These are phyloP conservation scores for Copromyces sp. DNA, from an alignment of 495 filamentous ascomycete genomes.

Conservation along the genomic window DNA sequence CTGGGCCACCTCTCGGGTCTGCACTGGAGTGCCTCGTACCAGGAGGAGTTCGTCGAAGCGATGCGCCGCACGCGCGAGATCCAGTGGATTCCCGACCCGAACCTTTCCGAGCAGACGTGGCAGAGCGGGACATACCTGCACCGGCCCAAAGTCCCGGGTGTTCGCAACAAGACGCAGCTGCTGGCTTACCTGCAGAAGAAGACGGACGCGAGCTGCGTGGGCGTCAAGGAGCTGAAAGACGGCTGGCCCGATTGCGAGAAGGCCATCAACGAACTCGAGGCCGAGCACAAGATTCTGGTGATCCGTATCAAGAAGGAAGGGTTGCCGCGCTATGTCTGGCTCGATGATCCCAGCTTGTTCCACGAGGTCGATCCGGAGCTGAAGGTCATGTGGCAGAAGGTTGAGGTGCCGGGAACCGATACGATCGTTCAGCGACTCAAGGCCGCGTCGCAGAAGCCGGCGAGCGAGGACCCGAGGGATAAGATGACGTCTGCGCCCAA, in stretches of 20 bases:
- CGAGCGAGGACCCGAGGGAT: conserved; percentile 59
- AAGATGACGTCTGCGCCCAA: conserved; percentile 49
- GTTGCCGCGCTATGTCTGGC: conserved; percentile 75
- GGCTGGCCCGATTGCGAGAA: conserved; percentile 81
- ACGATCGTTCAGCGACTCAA: conserved; percentile 66
- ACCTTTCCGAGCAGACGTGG: conserved; percentile 44
- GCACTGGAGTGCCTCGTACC: conserved; percentile 32
- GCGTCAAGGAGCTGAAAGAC: conserved; percentile 82
- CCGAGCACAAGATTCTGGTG: conserved; percentile 67
- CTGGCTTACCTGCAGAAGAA: conserved; percentile 70
- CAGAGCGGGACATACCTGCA: conserved; percentile 61
- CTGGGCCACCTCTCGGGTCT: conserved; percentile 64
- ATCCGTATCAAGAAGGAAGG: conserved; percentile 90
- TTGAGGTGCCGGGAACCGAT: conserved; percentile 62
- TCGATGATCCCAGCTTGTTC: conserved; percentile 67
- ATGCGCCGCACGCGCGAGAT: conserved; percentile 59
- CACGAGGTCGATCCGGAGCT: conserved; percentile 76
- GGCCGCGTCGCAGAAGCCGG: conserved; percentile 64
- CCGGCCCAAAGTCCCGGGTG: conserved; percentile 65
- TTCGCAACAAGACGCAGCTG: conserved; percentile 62
- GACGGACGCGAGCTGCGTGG: conserved; percentile 68
- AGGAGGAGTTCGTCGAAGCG: conserved; percentile 32
- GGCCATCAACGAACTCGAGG: conserved; percentile 67
- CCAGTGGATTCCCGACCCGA: conserved; percentile 51
- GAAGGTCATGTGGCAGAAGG: conserved; percentile 68